Evolutionary conservation across 352 stramenopile species (phyloP).

Genomic region (Elongisporangium anandrum): DNA sequence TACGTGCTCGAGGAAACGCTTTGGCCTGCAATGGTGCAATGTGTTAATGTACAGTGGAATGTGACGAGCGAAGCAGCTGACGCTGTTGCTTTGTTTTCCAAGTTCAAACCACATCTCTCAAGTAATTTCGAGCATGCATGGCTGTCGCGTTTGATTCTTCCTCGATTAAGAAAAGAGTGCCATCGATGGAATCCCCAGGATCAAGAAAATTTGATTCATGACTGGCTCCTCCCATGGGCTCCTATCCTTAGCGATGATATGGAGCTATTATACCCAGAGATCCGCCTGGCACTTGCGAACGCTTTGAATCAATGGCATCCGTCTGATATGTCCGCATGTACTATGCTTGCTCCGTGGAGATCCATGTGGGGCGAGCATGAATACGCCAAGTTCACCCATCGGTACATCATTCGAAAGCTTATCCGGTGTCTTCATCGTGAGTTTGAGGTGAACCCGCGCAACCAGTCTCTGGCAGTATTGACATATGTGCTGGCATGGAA

Average conservation of each 20-base stretch:
- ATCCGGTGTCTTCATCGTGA: conserved; percentile 76
- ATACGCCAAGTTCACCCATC: conserved; percentile 82
- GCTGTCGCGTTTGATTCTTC: conserved; percentile 56
- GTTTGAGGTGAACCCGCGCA: conserved; percentile 71
- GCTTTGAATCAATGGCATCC: conserved; percentile 81
- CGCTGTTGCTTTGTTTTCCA: conserved; percentile 38
- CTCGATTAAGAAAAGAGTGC: conserved; percentile 68
- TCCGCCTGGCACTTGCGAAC: conserved; percentile 54
- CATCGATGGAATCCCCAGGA: conserved; percentile 47
- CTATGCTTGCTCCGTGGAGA: conserved; percentile 66
- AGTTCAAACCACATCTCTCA: conserved; percentile 52
- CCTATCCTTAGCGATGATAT: conserved; percentile 38
- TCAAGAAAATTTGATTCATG: conserved; percentile 55
- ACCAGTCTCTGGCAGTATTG: conserved; percentile 63
- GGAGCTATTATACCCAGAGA: conserved; percentile 57
- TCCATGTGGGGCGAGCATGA: conserved; percentile 70
- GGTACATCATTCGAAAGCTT: conserved; percentile 71
- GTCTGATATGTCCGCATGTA: conserved; percentile 58
- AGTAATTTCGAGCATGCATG: conserved; percentile 45
- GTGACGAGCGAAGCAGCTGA: conserved; percentile 23
- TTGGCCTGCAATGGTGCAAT: conserved; percentile 64
- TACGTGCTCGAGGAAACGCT: conserved; percentile 71
- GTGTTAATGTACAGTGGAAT: conserved; percentile 64
- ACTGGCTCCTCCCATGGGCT: conserved; percentile 77
- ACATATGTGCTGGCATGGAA: conserved; percentile 77